These are phyloP conservation scores for Aristolochia contorta DNA, from an alignment of 164 flowering plant genomes.

Conservation along the genomic window DNA sequence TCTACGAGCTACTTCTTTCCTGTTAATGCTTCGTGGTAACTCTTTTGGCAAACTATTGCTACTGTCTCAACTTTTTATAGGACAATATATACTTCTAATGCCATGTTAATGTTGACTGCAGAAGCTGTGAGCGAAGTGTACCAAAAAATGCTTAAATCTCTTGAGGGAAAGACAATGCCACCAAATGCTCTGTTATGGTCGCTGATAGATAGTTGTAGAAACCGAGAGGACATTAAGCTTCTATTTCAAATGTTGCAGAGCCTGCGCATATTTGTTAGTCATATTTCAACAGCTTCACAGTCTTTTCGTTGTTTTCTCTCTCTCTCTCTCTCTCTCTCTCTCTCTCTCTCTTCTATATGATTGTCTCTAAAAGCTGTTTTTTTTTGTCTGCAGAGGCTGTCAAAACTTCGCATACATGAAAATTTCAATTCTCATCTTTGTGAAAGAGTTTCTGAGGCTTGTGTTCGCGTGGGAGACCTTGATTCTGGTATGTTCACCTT, in stretches of 20 bases:
- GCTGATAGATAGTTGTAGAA: slow-evolving; percentile 53
- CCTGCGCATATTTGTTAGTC: slow-evolving; percentile 78
- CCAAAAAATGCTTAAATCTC: slow-evolving; percentile 54
- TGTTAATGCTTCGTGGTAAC: background rate
- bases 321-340: no score
- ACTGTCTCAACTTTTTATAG: background rate
- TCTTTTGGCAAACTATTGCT: background rate
- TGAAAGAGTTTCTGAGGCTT: slow-evolving; percentile 68
- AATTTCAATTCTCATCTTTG: slow-evolving; percentile 39
- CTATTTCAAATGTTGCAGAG: slow-evolving; percentile 54
- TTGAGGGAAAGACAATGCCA: slow-evolving; percentile 52
- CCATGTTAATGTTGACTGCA: slow-evolving; percentile 17
- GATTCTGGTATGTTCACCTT: slow-evolving; percentile 54
- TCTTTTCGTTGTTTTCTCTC: background rate
- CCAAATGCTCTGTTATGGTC: slow-evolving; percentile 87
- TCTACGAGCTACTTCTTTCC: background rate
- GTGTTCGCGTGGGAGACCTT: slow-evolving; percentile 73
- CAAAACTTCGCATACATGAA: slow-evolving; percentile 43
- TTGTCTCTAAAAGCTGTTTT: no score
- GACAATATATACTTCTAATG: background rate
- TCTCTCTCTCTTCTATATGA: no score
- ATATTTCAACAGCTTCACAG: background rate
- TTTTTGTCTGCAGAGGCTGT: slow-evolving; percentile 65
- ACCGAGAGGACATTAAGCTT: slow-evolving; percentile 57
- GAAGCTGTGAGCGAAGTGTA: slow-evolving; percentile 59